phyloP scores from a whole-genome alignment of 208 protist species.

The Naegleria gruberi region DNA sequence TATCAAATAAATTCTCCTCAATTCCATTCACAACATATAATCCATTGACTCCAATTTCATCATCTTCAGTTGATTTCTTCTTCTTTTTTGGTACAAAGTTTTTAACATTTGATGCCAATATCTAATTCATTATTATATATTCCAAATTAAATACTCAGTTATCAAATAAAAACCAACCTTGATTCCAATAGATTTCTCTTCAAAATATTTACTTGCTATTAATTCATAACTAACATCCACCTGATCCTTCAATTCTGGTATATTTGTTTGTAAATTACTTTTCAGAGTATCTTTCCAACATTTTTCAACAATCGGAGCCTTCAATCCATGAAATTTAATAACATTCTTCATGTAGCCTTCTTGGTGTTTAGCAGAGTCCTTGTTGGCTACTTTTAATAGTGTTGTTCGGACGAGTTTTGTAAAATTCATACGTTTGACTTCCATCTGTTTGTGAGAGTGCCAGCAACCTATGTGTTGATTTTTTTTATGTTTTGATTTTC shows the following conservation, averaged over 20 bases:
- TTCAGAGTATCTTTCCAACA: background rate
- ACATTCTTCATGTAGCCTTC: background rate
- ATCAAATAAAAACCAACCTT: background rate
- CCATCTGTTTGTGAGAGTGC: too few relatives aligned
- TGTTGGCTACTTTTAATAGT: background rate
- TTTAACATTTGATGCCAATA: too few relatives aligned
- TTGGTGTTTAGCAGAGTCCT: background rate
- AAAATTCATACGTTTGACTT: too few relatives aligned
- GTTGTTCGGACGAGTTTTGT: background rate
- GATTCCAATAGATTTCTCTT: background rate
- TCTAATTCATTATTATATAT: background rate
- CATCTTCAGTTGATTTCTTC: background rate
- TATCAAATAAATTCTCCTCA: background rate
- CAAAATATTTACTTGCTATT: background rate
- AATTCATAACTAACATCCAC: background rate
- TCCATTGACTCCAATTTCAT: background rate
- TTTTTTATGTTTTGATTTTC: too few relatives aligned
- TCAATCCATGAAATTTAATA: constrained; percentile 1
- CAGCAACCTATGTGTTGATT: too few relatives aligned
- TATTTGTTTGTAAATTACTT: background rate
- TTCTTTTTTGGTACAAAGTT: background rate
- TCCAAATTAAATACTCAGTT: background rate
- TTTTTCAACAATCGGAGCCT: background rate
- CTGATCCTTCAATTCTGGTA: background rate
- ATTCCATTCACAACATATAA: background rate